Evolutionary conservation across 2,329 filamentous ascomycete species (phyloP), one percentile per base, ranked within the genome.

Genomic region (Hypoxylon sp.): DNA sequence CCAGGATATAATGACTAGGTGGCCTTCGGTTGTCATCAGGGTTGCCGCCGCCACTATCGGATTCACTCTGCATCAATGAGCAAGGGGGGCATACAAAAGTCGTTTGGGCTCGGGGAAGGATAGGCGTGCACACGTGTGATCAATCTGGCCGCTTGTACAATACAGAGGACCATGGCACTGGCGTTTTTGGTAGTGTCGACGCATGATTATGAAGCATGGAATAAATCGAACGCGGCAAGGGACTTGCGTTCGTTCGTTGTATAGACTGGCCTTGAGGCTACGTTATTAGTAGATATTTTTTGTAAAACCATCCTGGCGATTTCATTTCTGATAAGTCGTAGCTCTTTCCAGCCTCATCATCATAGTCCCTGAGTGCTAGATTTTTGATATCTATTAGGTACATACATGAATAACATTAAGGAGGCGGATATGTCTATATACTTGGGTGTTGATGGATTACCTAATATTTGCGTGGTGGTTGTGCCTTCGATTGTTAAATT

Each of bases 141-240:
- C 58, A 59, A 54, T 53, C 45, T 63, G 67, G 64, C 68, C 65
- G 63, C 70, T 68, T 73, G 69, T 73, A 74, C 58, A 71, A 69
- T 69, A 70, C 16, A 69, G 64, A 72, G 66, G 68, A 70, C 66
- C 66, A 67, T 65, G 67, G 70, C 62, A 63, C 67, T 59, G 72
- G 74, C 73, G 72, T 74, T 74, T 45, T 60, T 65, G 58, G 66
- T 67, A 61, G 45, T 65, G 52, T 71, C 59, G 66, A 64, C 65
- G 71, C 64, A 72, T 64, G 70, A 70, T 70, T 67, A 72, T 57
- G 72, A 71, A 67, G 71, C 67, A 73, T 70, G 64, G 65, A 67
- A 50, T 54, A 49, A 62, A 52, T 64, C 44, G 62, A 70, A 62
- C 64, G 65, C 62, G 65, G 63, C 60, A 69, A 67, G 14, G 58